These are phyloP conservation scores for Naganishia sp. DNA, from an alignment of 1,284 basidiomycete genomes.

Conservation along the genomic window DNA sequence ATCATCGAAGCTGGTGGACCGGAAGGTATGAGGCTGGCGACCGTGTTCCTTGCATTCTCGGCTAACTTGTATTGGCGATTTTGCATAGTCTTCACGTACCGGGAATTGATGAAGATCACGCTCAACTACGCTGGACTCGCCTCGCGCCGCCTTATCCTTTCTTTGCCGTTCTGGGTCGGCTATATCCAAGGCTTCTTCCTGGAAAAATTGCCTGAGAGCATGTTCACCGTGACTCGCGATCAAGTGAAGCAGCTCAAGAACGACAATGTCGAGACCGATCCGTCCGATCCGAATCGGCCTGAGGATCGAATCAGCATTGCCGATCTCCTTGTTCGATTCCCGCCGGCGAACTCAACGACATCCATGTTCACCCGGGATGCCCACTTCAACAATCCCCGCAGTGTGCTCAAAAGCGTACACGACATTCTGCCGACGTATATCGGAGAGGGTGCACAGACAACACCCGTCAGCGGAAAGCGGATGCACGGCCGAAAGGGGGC, in stretches of 20 bases:
- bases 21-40: slow-evolving; percentile 56
- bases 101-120: slow-evolving; percentile 65
- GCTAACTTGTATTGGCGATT: too few species aligned
- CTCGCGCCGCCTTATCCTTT: slow-evolving; percentile 60
- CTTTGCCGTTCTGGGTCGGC: slow-evolving; percentile 64
- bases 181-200: slow-evolving; percentile 64
- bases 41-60: too few species aligned
- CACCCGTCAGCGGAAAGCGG: slow-evolving; percentile 31
- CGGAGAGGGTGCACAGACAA: slow-evolving; percentile 13
- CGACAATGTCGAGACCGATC: slow-evolving; percentile 58
- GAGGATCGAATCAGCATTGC: slow-evolving; percentile 56
- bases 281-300: slow-evolving; percentile 35
- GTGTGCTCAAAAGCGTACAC: slow-evolving; percentile 59
- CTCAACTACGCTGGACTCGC: slow-evolving; percentile 59
- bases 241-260: slow-evolving; percentile 65
- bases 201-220: slow-evolving; percentile 64
- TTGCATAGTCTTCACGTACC: slow-evolving; percentile 64
- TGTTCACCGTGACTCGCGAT: slow-evolving; percentile 67
- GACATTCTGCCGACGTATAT: slow-evolving; percentile 65
- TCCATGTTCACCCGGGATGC: slow-evolving; percentile 40
- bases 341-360: slow-evolving; percentile 40
- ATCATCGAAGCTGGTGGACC: slow-evolving; percentile 70
- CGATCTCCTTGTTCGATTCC: slow-evolving; percentile 54
- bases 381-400: slow-evolving; percentile 39
- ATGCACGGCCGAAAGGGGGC: slow-evolving; percentile 29